Conservation (phyloP, 2,329 filamentous ascomycete genomes). For the Xylariaceae sp. region DNA sequence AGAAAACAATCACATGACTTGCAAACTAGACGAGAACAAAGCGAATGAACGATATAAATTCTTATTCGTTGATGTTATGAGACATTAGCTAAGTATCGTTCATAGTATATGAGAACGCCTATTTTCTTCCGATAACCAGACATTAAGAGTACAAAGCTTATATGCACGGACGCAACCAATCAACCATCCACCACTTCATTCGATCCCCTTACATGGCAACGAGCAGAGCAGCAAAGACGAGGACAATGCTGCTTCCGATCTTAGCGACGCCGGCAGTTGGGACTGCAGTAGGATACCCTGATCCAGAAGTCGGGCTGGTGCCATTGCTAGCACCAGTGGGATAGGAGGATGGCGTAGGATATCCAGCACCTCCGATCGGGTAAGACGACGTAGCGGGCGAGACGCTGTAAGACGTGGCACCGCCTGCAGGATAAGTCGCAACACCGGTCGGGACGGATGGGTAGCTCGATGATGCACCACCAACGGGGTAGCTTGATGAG, state of each 20-base stretch:
- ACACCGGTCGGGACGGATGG: conserved; percentile 3
- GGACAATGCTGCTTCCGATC: conserved; percentile 23
- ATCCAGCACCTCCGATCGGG: conserved; percentile 11
- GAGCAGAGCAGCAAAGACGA: conserved; percentile 20
- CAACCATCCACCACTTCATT: too few relatives aligned
- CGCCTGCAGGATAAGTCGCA: conserved; percentile 1
- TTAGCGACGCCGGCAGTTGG: conserved; percentile 21
- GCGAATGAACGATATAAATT: too few relatives aligned
- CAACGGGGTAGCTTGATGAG: conserved; percentile 4
- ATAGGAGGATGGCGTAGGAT: conserved; percentile 15
- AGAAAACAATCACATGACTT: too few relatives aligned
- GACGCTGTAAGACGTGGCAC: conserved; percentile 1
- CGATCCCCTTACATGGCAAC: conserved; percentile 10
- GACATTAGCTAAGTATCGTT: too few relatives aligned
- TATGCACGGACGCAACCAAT: too few relatives aligned
- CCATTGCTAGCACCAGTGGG: conserved; percentile 8
- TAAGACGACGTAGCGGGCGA: conserved; percentile 5
- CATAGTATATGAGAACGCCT: too few relatives aligned
- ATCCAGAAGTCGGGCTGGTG: not conserved
- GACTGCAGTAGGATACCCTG: not conserved
- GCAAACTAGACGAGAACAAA: too few relatives aligned
- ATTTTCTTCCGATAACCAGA: too few relatives aligned
- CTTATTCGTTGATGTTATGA: too few relatives aligned
- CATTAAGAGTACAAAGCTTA: too few relatives aligned
- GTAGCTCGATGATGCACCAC: conserved; percentile 4